These are phyloP conservation scores for Aschersonia sp. DNA, from an alignment of 2,329 filamentous ascomycete species.

Conservation along the genomic window DNA sequence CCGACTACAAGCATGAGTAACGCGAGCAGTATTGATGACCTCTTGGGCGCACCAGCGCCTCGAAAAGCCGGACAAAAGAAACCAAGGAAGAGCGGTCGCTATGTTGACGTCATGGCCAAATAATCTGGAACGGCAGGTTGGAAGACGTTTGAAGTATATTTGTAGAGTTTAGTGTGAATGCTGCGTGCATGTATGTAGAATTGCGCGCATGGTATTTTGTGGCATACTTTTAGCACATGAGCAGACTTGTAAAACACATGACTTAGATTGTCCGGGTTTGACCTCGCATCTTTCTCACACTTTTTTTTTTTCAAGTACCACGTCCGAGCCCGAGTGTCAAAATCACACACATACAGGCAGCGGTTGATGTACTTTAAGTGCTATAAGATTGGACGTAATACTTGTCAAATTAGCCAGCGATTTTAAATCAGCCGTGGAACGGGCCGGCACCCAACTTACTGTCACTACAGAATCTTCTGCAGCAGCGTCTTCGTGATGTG, in stretches of 20 bases:
- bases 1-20: constrained; percentile 76
- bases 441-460: constrained; percentile 27
- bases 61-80: constrained; percentile 53
- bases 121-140: constrained; percentile 10
- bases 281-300: neutral
- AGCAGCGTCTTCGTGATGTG: constrained; percentile 49
- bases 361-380: constrained; percentile 6
- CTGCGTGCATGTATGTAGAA: neutral
- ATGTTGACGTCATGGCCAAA: constrained; percentile 92
- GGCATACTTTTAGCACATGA: neutral
- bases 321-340: too few species aligned
- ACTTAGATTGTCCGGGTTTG: neutral
- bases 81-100: constrained; percentile 69
- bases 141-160: too few species aligned
- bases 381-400: constrained; percentile 31
- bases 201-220: too few species aligned
- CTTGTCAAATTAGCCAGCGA: constrained; percentile 8
- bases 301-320: neutral
- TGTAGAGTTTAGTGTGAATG: too few species aligned
- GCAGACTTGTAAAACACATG: neutral
- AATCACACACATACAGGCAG: neutral
- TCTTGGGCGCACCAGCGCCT: constrained; percentile 60
- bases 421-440: neutral
- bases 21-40: constrained; percentile 87
- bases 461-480: constrained; percentile 64